Evolutionary conservation across 805 yeast species (phyloP), one percentile per base, ranked within the genome.

Genomic region (Barnettozyma siamensis): DNA sequence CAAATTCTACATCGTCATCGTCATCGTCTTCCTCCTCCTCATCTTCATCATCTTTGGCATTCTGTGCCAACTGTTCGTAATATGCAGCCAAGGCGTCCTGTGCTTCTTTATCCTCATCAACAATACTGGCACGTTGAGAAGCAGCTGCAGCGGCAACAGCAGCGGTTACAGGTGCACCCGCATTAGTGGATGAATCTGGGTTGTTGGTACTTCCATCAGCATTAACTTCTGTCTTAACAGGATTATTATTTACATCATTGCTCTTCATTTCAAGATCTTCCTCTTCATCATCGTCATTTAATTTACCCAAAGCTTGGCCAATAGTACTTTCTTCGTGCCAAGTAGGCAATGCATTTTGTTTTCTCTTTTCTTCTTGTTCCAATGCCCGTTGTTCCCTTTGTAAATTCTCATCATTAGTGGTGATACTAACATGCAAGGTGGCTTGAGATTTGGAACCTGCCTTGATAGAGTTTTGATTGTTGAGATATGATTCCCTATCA

Each of bases 291-390:
- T 70, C 81, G 34, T 65, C 69, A 47, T 73, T 81, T 44, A 78
- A 53, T 47, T 67, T 73, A 43, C 81, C 85, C 44, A 76, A 60
- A 4, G 73, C 70, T 12, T 72, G 63, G 35, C 95, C 96, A 50
- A 91, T 91, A 1, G 99, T 89, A 57, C 91, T 79, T 51, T 83
- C 82, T 49, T 83, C 78, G 59, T 93, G 96, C 99, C 99, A 93
- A 23, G 93, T 82, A 7, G 99, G 99, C 50, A 93, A 71, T 4
- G 96, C 96, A 59, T 93, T 93, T 62, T 91, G 96, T 57, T 84
- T 82, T 61, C 89, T 61, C 74, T 81, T 62, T 76, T 78, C 72
- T 74, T 80, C 67, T 69, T 79, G 63, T 60, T 84, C 83, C 57
- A 76, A 68, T 51, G 79, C 80, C 57, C 69, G 73, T 53, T 73